phyloP scores from a whole-genome alignment of 805 yeast species.

The Metschnikowia continentalis region DNA sequence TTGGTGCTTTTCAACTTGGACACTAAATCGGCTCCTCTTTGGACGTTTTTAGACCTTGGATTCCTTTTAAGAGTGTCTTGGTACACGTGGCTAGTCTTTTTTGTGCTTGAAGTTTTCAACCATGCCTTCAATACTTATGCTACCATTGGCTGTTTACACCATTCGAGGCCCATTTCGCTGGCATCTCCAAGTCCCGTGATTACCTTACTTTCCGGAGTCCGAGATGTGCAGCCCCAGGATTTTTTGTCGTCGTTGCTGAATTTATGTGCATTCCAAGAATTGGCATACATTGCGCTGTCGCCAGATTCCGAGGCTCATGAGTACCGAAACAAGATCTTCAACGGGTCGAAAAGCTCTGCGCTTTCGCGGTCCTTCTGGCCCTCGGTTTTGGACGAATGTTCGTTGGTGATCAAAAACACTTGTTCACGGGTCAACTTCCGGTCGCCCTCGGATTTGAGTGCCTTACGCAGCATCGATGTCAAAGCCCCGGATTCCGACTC shows the following conservation, averaged over 20 bases:
- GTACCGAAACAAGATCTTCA: conserved; percentile 52
- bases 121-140: conserved; percentile 61
- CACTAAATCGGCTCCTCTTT: conserved; percentile 36
- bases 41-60: conserved; percentile 26
- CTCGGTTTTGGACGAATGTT: conserved; percentile 56
- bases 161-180: conserved; percentile 56
- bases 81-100: conserved; percentile 30
- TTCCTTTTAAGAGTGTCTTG: conserved; percentile 13
- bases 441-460: conserved; percentile 27
- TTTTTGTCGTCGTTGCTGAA: conserved; percentile 27
- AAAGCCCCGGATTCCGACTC: neutral
- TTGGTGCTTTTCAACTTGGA: conserved; percentile 33
- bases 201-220: conserved; percentile 61
- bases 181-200: conserved; percentile 59
- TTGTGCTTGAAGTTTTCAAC: conserved; percentile 54
- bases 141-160: conserved; percentile 67
- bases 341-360: conserved; percentile 31
- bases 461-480: conserved; percentile 20
- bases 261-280: conserved; percentile 71
- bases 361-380: conserved; percentile 41
- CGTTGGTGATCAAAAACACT: conserved; percentile 48
- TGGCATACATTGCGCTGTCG: conserved; percentile 58
- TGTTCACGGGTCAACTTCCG: conserved; percentile 40
- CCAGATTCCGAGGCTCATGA: conserved; percentile 33
- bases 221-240: conserved; percentile 40